A percentile compares a stretch with the other conserved stretches of the same genome.
Evolutionary conservation across 1,284 basidiomycete species (phyloP).

Genomic region (Abortiporus biennis): DNA sequence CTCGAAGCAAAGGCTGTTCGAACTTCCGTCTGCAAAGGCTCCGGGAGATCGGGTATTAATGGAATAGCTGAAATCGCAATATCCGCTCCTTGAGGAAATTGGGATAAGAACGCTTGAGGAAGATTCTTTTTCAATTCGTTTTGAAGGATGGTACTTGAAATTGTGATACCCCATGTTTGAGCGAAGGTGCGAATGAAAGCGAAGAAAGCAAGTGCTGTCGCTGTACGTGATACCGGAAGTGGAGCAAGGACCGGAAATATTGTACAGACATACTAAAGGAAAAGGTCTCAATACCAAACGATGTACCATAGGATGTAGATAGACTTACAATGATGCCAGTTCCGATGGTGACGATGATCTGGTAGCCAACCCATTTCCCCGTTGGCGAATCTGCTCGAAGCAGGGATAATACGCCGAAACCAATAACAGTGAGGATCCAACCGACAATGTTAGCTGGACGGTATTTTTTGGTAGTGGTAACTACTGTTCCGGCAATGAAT

Average conservation of each 20-base stretch:
- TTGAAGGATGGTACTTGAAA: slow-evolving; percentile 14
- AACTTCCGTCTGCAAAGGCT: slow-evolving; percentile 6
- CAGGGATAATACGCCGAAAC: slow-evolving; percentile 22
- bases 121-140: slow-evolving; percentile 10
- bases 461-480: slow-evolving; percentile 18
- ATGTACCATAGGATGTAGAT: neutral
- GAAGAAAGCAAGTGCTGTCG: slow-evolving; percentile 25
- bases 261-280: slow-evolving; percentile 16
- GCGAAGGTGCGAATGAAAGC: slow-evolving; percentile 26
- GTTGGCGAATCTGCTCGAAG: slow-evolving; percentile 20
- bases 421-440: slow-evolving; percentile 24
- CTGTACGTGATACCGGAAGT: slow-evolving; percentile 21
- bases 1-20: slow-evolving; percentile 6
- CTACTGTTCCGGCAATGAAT: slow-evolving; percentile 17
- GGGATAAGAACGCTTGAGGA: slow-evolving; percentile 2
- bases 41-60: slow-evolving; percentile 1
- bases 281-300: neutral
- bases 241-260: slow-evolving; percentile 30
- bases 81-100: slow-evolving; percentile 7
- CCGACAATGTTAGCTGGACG: slow-evolving; percentile 19
- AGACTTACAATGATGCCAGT: slow-evolving; percentile 21
- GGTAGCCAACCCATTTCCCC: slow-evolving; percentile 27
- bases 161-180: slow-evolving; percentile 18
- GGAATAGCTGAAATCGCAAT: slow-evolving; percentile 10
- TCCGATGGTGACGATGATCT: slow-evolving; percentile 21